A percentile compares a stretch with the other conserved stretches of the same genome.
phyloP scores from a whole-genome alignment of 345 rosid genomes.

The Camelina neglecta region DNA sequence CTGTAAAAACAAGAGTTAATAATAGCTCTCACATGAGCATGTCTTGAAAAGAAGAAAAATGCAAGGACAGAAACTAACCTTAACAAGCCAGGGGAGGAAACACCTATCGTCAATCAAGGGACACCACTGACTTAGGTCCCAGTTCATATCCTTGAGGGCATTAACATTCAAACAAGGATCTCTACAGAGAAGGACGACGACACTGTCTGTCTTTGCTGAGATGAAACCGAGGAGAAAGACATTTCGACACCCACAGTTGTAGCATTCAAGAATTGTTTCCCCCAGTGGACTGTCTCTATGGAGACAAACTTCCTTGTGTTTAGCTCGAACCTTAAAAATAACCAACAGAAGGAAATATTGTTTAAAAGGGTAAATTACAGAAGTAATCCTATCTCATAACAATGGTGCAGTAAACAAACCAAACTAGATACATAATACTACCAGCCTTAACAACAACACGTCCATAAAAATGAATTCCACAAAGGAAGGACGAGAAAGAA shows the following conservation, averaged over 20 bases:
- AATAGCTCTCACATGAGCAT: conserved; percentile 14
- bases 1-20: conserved; percentile 50
- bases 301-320: conserved; percentile 99
- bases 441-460: conserved; percentile 4
- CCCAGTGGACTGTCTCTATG: conserved; percentile 99
- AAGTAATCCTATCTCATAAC: background rate
- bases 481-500: background rate
- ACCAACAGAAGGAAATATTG: conserved; percentile 1
- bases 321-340: conserved; percentile 86
- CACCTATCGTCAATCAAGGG: conserved; percentile 99
- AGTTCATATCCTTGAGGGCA: conserved; percentile 99
- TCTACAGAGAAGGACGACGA: conserved; percentile 97
- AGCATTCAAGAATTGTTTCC: conserved; percentile 98
- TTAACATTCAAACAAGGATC: conserved; percentile 98
- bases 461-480: background rate
- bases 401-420: conserved; percentile 21
- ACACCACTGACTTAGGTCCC: conserved; percentile 99
- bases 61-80: conserved; percentile 56
- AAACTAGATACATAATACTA: background rate
- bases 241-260: conserved; percentile 98
- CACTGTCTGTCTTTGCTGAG: conserved; percentile 98
- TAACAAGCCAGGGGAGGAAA: conserved; percentile 98
- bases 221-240: conserved; percentile 98
- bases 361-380: background rate
- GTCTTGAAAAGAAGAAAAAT: background rate